These are phyloP conservation scores for Penicillium cosmopolitanum DNA, from an alignment of 495 filamentous ascomycete species.

Conservation along the genomic window DNA sequence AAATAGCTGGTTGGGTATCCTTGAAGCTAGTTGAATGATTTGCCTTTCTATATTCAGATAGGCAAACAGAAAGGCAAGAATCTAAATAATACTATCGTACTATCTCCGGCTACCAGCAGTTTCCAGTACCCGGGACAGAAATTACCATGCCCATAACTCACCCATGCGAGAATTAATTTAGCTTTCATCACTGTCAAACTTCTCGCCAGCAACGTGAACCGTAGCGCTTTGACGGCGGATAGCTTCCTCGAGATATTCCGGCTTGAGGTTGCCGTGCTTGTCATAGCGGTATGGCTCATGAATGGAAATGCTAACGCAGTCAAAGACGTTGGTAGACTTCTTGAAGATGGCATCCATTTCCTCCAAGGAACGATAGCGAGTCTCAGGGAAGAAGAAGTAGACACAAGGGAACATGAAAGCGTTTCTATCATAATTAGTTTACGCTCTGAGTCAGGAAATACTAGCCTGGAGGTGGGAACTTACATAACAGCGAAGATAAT, in stretches of 20 bases:
- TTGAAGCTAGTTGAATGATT: neutral
- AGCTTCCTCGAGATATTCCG: slow-evolving; percentile 34
- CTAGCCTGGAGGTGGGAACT: slow-evolving; percentile 2
- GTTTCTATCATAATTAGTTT: slow-evolving; percentile 19
- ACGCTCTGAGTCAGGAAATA: slow-evolving; percentile 1
- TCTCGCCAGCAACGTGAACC: slow-evolving; percentile 22
- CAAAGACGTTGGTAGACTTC: slow-evolving; percentile 56
- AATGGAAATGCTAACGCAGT: slow-evolving; percentile 60
- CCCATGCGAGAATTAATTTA: neutral
- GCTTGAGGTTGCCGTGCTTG: slow-evolving; percentile 64
- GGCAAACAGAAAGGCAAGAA: neutral
- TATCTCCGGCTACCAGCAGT: neutral
- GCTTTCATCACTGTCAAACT: slow-evolving; percentile 44
- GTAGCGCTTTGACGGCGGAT: slow-evolving; percentile 12
- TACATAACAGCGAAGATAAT: slow-evolving; percentile 60
- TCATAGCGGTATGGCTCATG: slow-evolving; percentile 67
- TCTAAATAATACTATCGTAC: neutral
- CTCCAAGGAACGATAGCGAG: slow-evolving; percentile 68
- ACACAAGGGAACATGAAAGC: slow-evolving; percentile 31
- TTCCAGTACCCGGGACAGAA: neutral
- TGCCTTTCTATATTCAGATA: neutral
- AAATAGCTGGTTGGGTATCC: neutral
- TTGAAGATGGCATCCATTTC: slow-evolving; percentile 77
- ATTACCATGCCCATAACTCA: neutral
- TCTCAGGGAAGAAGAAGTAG: slow-evolving; percentile 76